Evolutionary conservation across 768 basidiomycete species (phyloP).

Genomic region (Suillus subalutaceus): DNA sequence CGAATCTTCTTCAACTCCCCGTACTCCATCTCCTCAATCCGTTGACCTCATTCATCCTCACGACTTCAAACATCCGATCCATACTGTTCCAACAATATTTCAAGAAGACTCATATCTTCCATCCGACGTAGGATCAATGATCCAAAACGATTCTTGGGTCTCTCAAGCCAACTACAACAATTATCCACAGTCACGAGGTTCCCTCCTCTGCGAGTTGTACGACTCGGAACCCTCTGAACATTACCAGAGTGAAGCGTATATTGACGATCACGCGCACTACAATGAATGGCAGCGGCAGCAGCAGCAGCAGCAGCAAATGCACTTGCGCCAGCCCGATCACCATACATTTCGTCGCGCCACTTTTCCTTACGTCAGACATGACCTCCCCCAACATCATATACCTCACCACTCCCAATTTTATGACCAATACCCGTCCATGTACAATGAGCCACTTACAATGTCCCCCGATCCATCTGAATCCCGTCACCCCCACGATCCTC

Average conservation of each 20-base stretch:
- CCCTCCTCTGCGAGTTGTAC: slow-evolving; percentile 74
- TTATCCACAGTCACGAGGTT: slow-evolving; percentile 43
- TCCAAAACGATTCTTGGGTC: slow-evolving; percentile 43
- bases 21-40: slow-evolving; percentile 69
- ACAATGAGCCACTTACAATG: slow-evolving; percentile 41
- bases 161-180: slow-evolving; percentile 37
- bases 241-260: slow-evolving; percentile 37
- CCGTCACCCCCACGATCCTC: slow-evolving; percentile 20
- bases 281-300: slow-evolving; percentile 42
- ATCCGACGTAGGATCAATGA: slow-evolving; percentile 37
- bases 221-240: slow-evolving; percentile 54
- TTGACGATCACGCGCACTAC: slow-evolving; percentile 39
- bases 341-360: slow-evolving; percentile 63
- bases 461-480: slow-evolving; percentile 27
- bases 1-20: slow-evolving; percentile 67
- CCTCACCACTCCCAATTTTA: slow-evolving; percentile 35
- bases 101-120: slow-evolving; percentile 37
- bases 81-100: slow-evolving; percentile 56
- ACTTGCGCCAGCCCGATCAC: slow-evolving; percentile 42
- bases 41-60: slow-evolving; percentile 37
- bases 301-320: slow-evolving; percentile 22
- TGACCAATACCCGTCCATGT: slow-evolving; percentile 39
- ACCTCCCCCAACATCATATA: slow-evolving; percentile 47
- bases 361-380: slow-evolving; percentile 77
- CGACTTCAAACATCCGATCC: slow-evolving; percentile 45